These are phyloP conservation scores for Plasmopara viticola DNA, from an alignment of 352 stramenopile genomes.

Conservation along the genomic window DNA sequence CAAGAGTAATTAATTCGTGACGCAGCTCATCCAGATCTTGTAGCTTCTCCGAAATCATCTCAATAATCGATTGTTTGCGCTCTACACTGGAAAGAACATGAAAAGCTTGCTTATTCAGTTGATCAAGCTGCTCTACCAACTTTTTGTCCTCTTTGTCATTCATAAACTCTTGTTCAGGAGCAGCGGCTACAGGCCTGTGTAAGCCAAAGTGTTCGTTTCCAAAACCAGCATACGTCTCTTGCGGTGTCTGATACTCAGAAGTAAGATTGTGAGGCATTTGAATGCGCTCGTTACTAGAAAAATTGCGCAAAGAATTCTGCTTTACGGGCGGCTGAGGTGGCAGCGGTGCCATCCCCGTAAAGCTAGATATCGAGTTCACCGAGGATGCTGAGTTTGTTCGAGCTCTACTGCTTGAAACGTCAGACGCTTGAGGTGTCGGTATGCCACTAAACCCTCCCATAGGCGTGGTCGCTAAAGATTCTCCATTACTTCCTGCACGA, in stretches of 20 bases:
- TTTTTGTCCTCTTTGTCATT: conserved; percentile 46
- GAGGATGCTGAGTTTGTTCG: conserved; percentile 37
- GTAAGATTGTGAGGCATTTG: conserved; percentile 14
- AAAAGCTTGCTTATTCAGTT: conserved; percentile 46
- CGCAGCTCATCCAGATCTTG: conserved; percentile 68
- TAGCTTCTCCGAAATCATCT: conserved; percentile 55
- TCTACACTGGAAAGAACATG: conserved; percentile 42
- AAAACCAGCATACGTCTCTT: conserved; percentile 14
- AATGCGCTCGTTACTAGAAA: conserved; percentile 25
- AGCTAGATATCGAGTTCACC: conserved; percentile 39
- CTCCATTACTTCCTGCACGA: conserved; percentile 6
- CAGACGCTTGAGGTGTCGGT: conserved; percentile 9
- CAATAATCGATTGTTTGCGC: conserved; percentile 55
- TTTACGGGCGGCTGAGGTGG: conserved; percentile 14
- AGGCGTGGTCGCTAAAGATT: conserved; percentile 8
- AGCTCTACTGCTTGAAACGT: conserved; percentile 15
- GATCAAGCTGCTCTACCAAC: conserved; percentile 44
- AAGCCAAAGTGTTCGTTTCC: conserved; percentile 14
- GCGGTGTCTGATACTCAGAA: conserved; percentile 11
- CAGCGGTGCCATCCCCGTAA: conserved; percentile 20
- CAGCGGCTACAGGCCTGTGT: neutral
- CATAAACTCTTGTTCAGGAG: conserved; percentile 46
- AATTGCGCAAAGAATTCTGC: conserved; percentile 14
- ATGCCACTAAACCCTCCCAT: conserved; percentile 14
- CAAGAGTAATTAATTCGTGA: conserved; percentile 56